A percentile compares a stretch with the other conserved stretches of the same genome.
Conservation (phyloP, 306 rosid genomes). For the Fragaria iinumae region DNA sequence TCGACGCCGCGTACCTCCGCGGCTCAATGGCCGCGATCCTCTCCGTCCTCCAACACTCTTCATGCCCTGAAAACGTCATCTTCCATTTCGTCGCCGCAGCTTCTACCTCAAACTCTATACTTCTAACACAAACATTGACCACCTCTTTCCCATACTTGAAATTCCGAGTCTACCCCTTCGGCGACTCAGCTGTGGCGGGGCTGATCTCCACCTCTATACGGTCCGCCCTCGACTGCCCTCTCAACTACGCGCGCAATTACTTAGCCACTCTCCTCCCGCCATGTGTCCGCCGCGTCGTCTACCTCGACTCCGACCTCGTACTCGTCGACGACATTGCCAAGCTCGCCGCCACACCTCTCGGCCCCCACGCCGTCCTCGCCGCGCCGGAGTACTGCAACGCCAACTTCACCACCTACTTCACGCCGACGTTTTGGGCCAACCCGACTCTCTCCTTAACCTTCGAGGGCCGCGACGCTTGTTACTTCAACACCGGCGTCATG, state of each 20-base stretch:
- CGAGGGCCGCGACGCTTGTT: slow-evolving; percentile 67
- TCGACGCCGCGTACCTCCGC: slow-evolving; percentile 79
- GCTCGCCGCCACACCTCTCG: slow-evolving; percentile 60
- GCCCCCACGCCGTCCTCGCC: slow-evolving; percentile 54
- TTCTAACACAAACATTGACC: slow-evolving; percentile 34
- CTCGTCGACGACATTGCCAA: slow-evolving; percentile 88
- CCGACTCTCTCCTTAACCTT: slow-evolving; percentile 71
- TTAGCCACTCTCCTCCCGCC: slow-evolving; percentile 61
- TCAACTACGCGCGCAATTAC: slow-evolving; percentile 96
- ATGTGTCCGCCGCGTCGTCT: slow-evolving; percentile 55
- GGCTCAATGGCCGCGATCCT: slow-evolving; percentile 95
- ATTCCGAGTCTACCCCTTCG: slow-evolving; percentile 74
- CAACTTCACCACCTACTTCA: slow-evolving; percentile 73
- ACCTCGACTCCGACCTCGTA: slow-evolving; percentile 86
- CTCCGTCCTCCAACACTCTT: slow-evolving; percentile 91
- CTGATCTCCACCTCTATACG: slow-evolving; percentile 89
- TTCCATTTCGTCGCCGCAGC: slow-evolving; percentile 80
- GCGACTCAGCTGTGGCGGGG: slow-evolving; percentile 56
- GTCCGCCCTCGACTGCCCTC: slow-evolving; percentile 82
- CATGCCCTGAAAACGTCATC: slow-evolving; percentile 72
- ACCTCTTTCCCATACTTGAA: slow-evolving; percentile 70
- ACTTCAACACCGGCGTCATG: slow-evolving; percentile 98
- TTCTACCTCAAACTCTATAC: slow-evolving; percentile 28
- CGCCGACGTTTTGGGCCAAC: slow-evolving; percentile 84
- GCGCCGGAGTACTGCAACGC: slow-evolving; percentile 98